Conservation (phyloP, 495 filamentous ascomycete species). For the Penicillium nucicola region DNA sequence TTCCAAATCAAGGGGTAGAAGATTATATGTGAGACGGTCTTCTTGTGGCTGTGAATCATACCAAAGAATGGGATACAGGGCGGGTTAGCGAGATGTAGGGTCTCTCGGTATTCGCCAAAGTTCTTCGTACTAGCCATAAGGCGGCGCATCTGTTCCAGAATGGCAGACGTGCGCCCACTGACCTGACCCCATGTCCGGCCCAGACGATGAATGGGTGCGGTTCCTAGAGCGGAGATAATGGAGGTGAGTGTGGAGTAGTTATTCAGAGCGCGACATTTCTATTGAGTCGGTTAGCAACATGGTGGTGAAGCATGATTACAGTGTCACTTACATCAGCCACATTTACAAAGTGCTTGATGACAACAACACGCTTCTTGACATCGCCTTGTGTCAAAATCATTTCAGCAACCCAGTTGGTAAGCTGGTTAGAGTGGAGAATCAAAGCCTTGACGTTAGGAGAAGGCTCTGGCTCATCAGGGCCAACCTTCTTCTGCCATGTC, state of each 20-base stretch:
- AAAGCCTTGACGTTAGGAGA: constrained; percentile 92
- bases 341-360: constrained; percentile 97
- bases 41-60: constrained; percentile 39
- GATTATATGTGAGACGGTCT: background rate
- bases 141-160: constrained; percentile 85
- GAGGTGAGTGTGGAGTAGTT: constrained; percentile 99
- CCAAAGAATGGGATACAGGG: constrained; percentile 99
- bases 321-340: constrained; percentile 73
- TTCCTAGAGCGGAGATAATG: constrained; percentile 92
- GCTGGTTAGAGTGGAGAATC: constrained; percentile 95
- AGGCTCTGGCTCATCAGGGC: constrained; percentile 77
- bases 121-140: constrained; percentile 98
- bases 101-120: constrained; percentile 93
- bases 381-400: constrained; percentile 95
- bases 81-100: constrained; percentile 86
- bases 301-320: background rate
- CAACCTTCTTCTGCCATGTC: constrained; percentile 95
- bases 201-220: constrained; percentile 90
- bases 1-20: constrained; percentile 2
- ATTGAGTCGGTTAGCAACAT: constrained; percentile 7
- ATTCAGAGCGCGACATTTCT: constrained; percentile 93
- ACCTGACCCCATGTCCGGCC: constrained; percentile 94
- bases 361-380: constrained; percentile 91
- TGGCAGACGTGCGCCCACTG: constrained; percentile 71
- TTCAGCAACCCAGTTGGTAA: constrained; percentile 99